These are phyloP conservation scores for Blastocystis sp. DNA, from an alignment of 352 stramenopile genomes.

Conservation along the genomic window DNA sequence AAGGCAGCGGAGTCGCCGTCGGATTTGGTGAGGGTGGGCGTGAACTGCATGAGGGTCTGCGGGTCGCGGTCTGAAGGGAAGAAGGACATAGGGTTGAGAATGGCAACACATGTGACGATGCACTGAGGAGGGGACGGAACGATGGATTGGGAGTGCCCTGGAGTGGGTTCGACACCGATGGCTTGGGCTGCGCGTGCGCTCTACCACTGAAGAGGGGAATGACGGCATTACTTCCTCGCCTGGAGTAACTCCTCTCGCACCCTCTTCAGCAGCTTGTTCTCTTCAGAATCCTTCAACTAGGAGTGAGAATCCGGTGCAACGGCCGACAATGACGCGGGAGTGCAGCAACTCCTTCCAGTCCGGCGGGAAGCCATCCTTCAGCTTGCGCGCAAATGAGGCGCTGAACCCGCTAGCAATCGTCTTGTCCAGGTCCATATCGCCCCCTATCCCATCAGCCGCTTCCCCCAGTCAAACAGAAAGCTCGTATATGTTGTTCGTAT, in stretches of 20 bases:
- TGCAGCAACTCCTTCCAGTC: neutral
- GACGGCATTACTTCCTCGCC: too few relatives aligned
- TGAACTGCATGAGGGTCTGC: too few relatives aligned
- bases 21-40: too few relatives aligned
- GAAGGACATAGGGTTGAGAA: too few relatives aligned
- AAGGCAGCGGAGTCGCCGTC: too few relatives aligned
- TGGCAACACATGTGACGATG: too few relatives aligned
- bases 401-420: constrained; percentile 33
- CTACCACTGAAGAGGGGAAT: too few relatives aligned
- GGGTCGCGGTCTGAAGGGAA: too few relatives aligned
- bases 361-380: constrained; percentile 6
- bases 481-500: neutral
- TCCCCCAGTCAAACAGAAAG: neutral
- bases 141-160: too few relatives aligned
- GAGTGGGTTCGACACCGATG: too few relatives aligned
- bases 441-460: neutral
- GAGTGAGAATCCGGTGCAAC: neutral
- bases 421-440: constrained; percentile 24
- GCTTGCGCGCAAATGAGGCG: neutral
- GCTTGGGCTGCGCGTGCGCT: too few relatives aligned
- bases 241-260: neutral
- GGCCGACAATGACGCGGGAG: neutral
- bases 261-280: neutral
- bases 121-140: too few relatives aligned
- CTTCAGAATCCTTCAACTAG: neutral